phyloP scores from a whole-genome alignment of 2,329 filamentous ascomycete genomes.

The Scortechinia acanthostroma region DNA sequence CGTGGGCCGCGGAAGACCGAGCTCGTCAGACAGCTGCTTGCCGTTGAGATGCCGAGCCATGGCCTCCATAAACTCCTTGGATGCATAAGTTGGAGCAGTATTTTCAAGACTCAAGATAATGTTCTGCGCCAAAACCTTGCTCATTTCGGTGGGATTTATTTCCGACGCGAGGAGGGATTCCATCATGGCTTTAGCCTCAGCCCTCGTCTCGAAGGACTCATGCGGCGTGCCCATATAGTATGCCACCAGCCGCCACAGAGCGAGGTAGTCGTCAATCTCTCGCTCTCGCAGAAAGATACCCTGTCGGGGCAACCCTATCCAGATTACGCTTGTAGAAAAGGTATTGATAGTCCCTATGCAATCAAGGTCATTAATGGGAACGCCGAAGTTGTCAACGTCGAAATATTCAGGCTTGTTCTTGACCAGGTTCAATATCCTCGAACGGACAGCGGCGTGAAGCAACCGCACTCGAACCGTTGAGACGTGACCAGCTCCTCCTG shows the following conservation, averaged over 20 bases:
- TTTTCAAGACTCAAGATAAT: slow-evolving; percentile 64
- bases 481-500: slow-evolving; percentile 57
- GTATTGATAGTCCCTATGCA: slow-evolving; percentile 64
- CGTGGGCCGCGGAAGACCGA: slow-evolving; percentile 48
- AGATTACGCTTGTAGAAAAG: slow-evolving; percentile 65
- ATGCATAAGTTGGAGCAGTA: slow-evolving; percentile 58
- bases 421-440: slow-evolving; percentile 54
- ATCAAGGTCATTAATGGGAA: slow-evolving; percentile 73
- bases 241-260: slow-evolving; percentile 70
- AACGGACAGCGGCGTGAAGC: slow-evolving; percentile 61
- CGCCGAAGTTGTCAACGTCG: slow-evolving; percentile 44
- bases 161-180: slow-evolving; percentile 63
- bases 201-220: slow-evolving; percentile 45
- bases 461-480: slow-evolving; percentile 63
- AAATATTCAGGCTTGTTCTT: slow-evolving; percentile 53
- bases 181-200: slow-evolving; percentile 52
- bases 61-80: slow-evolving; percentile 60
- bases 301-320: slow-evolving; percentile 64
- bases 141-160: slow-evolving; percentile 55
- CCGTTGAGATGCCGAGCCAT: slow-evolving; percentile 68
- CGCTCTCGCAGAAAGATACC: slow-evolving; percentile 56
- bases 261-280: slow-evolving; percentile 65
- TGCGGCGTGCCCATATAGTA: slow-evolving; percentile 66
- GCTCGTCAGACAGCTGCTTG: slow-evolving; percentile 45
- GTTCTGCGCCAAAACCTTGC: slow-evolving; percentile 64